Conservation (phyloP, 2,329 filamentous ascomycete genomes). For the Mycocentrospora acerina region DNA sequence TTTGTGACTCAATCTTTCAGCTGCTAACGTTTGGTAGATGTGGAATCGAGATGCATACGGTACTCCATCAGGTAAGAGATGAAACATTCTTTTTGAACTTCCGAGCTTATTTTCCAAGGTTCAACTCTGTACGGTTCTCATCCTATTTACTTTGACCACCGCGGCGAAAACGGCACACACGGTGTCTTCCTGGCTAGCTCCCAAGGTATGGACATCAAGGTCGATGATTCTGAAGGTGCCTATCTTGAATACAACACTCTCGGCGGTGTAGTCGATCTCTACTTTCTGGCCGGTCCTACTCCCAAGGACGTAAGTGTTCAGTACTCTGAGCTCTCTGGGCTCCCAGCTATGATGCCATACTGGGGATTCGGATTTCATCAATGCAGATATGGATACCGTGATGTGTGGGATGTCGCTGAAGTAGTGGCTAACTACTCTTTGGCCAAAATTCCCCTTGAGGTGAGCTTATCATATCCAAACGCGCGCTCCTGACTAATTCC, state of each 20-base stretch:
- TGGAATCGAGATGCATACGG: constrained; percentile 69
- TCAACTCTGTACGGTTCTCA: constrained; percentile 76
- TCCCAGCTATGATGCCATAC: constrained; percentile 53
- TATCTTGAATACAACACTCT: constrained; percentile 78
- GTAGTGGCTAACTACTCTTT: constrained; percentile 67
- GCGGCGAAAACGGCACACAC: constrained; percentile 48
- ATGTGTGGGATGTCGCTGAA: constrained; percentile 65
- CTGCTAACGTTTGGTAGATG: constrained; percentile 51
- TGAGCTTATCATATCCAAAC: constrained; percentile 2
- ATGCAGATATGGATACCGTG: constrained; percentile 53
- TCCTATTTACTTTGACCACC: constrained; percentile 74
- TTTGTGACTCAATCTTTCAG: constrained; percentile 52
- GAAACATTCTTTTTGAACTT: no score
- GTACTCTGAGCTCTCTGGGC: constrained; percentile 51
- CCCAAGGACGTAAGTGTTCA: constrained; percentile 51
- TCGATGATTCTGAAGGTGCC: constrained; percentile 66
- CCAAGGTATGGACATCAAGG: constrained; percentile 68
- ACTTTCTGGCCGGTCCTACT: constrained; percentile 52
- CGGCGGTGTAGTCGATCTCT: constrained; percentile 75
- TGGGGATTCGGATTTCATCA: constrained; percentile 56
- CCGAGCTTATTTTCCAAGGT: no score
- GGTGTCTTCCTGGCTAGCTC: constrained; percentile 40
- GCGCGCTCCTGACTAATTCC: background rate
- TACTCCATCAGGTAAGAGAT: no score
- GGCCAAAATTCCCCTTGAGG: constrained; percentile 58